A percentile compares a stretch with the other conserved stretches of the same genome.
Conservation (phyloP, 768 basidiomycete genomes). For the Suillus decipiens region DNA sequence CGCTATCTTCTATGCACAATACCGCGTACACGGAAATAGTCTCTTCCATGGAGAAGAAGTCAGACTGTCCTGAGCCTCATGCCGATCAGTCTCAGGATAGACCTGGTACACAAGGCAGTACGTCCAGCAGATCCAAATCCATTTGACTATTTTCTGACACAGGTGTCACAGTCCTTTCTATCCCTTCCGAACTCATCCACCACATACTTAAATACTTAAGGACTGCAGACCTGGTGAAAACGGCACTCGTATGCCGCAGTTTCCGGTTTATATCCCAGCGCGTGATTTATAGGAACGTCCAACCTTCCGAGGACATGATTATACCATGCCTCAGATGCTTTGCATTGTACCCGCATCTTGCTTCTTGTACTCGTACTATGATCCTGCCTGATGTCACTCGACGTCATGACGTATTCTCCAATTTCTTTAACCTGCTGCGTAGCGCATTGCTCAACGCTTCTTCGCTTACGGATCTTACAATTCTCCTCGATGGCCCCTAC, state of each 20-base stretch:
- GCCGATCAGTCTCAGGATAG: not conserved
- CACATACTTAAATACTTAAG: conserved; percentile 12
- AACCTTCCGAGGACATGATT: conserved; percentile 7
- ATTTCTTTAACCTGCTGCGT: conserved; percentile 18
- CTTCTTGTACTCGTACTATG: conserved; percentile 13
- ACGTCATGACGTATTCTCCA: conserved; percentile 4
- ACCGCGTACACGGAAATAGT: not conserved
- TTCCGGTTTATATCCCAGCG: conserved; percentile 13
- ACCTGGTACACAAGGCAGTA: not conserved
- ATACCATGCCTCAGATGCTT: conserved; percentile 18
- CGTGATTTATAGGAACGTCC: conserved; percentile 13
- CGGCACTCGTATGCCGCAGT: conserved; percentile 4
- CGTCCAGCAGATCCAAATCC: not conserved
- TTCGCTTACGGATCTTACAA: conserved; percentile 25
- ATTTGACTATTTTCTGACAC: not conserved
- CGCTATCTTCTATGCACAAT: not conserved
- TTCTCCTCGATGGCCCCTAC: conserved; percentile 24
- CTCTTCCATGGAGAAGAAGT: not conserved
- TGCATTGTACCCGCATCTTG: conserved; percentile 13
- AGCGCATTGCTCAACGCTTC: conserved; percentile 24
- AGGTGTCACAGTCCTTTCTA: conserved; percentile 1
- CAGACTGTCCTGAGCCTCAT: not conserved
- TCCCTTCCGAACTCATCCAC: conserved; percentile 16
- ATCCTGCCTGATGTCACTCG: conserved; percentile 11
- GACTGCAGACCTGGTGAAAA: conserved; percentile 10